Base-by-base conservation (phyloP, 495 filamentous ascomycete genomes). In the Daldinia childiae region DNA sequence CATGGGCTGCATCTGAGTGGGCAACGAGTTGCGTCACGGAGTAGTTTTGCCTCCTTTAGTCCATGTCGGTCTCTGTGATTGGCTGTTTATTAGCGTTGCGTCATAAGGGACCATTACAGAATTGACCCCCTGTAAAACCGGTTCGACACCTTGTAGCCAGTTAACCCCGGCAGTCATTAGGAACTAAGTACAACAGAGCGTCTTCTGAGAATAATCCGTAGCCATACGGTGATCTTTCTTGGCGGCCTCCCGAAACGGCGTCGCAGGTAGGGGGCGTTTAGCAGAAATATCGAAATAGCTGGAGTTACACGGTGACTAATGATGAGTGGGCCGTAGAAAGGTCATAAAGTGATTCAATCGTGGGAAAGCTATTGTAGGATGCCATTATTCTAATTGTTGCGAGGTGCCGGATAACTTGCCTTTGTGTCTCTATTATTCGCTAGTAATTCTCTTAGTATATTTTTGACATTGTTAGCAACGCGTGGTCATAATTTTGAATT, bases 31-130 rank as follows among this genome's bases (percentile, higher is more conserved):
- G 30, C 48, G 63, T 69, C 64, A 66, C 65, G 57, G 36, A n/a
- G 32, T 32, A 38, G 26, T 72, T 69, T 71, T 77, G 75, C 72
- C 75, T 69, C 60, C 73, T 77, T 75, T 71, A 38, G 75, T 71
- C 55, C n/a, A 72, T 45, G 57, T 59, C 52, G 17, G 30, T 14
- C 27, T 24, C 43, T 61, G 61, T 77, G 75, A 75, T 77, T 77
- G 75, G 75, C 4, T 60, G 5, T 21, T 21, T 17, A 64, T 11
- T 54, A 24, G 17, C 29, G 59, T 61, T 74, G 66, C 74, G 68
- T 77, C 74, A 72, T 72, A 48, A 39, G 50, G 59, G 59, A 50
- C 71, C 51, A 62, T 62, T 45, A 58, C 41, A 62, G 56, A 48
- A 21, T 19, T 50, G 4, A 62, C 54, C 69, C 69, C 69, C 34